Evolutionary conservation across 2,329 filamentous ascomycete species (phyloP), one percentile per base, ranked within the genome.

Genomic region (Paracorniculantispora psalliotae): DNA sequence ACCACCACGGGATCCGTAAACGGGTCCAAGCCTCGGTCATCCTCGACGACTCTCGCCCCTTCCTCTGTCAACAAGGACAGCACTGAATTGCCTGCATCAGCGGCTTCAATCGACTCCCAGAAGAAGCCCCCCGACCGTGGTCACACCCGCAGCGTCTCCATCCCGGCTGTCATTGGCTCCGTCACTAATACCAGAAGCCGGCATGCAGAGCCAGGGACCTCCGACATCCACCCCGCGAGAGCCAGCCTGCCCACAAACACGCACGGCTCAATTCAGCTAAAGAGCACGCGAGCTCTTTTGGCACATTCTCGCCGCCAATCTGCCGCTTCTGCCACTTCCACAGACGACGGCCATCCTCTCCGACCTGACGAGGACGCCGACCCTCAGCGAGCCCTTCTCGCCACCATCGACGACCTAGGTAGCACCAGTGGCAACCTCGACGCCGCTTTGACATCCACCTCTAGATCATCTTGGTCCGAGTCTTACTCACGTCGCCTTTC

Each of bases 401-500:
- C 56, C 41, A 48, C 48, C 30, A 26, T 47, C 41, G 49, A 59
- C 49, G 48, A 49, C 23, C 12, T 8, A 35, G 23, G 15, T 12
- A 35, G 10, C 15, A 9, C 33, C 41, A 53, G 10, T 21, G 7
- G 28, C 21, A 39, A 26, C 12, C 25, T 49, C 57, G 68, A 66
- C 49, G 66, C 62, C 58, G 61, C 66, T 39, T 30, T 26, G 26
- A 21, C 49, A 61, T 66, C 62, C 66, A 71, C 47, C 67, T 64
- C 67, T 68, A 75, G 75, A 55, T 75, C 77, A 21, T 82, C 82
- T 13, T 71, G 78, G 60, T 80, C 48, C 23, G 80, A 82, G 21
- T 67, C 71, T 23, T 77, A 87, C 41, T 77, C 77, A 47, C 88
- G 90, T 67, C 84, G 89, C 53, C 78, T 89, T 69, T 92, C 89